Percentiles rank a stretch among this genome's conserved stretches.
Conservation (phyloP, 306 rosid species). For the Dryas alaskensis region DNA sequence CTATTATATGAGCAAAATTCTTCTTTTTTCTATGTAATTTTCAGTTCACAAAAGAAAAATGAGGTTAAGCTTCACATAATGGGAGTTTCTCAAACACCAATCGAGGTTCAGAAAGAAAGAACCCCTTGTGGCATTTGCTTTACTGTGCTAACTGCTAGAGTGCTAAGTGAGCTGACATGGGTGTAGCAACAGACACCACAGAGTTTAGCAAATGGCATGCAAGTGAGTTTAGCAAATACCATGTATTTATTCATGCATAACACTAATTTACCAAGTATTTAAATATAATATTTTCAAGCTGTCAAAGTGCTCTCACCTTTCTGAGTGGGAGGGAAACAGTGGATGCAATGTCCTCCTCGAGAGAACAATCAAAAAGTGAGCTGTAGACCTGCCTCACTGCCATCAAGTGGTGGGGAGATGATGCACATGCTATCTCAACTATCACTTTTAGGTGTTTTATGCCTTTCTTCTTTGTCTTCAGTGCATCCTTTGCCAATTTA, state of each 20-base stretch:
- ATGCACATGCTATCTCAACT: slow-evolving; percentile 80
- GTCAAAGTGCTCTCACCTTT: slow-evolving; percentile 49
- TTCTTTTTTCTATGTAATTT: too few species aligned
- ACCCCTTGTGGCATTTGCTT: neutral
- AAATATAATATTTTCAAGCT: neutral
- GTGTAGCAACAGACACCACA: neutral
- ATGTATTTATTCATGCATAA: neutral
- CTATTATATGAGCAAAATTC: neutral
- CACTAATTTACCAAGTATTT: neutral
- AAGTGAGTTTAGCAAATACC: too few species aligned
- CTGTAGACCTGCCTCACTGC: slow-evolving; percentile 78
- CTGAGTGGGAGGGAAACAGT: slow-evolving; percentile 51
- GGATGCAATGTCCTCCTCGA: slow-evolving; percentile 82
- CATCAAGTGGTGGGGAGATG: slow-evolving; percentile 81
- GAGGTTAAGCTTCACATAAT: neutral
- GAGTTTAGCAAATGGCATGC: neutral
- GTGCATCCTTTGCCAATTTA: slow-evolving; percentile 52
- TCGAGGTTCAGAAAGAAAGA: neutral
- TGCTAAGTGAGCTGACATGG: neutral
- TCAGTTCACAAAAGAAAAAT: neutral
- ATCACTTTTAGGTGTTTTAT: slow-evolving; percentile 52
- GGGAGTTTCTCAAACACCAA: neutral
- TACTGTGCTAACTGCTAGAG: neutral
- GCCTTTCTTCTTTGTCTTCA: slow-evolving; percentile 46
- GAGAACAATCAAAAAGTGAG: slow-evolving; percentile 64